Conservation (phyloP, 129 eudicot species). For the carrot (Daucus carota) region DH1_v3.0 NC_030387.2:37913501-37914000, state of each 20-base stretch:
- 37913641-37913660: slow-evolving; percentile 79
- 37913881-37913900: slow-evolving; percentile 66
- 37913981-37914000: slow-evolving; percentile 93
- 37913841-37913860: slow-evolving; percentile 77
- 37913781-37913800: slow-evolving; percentile 97
- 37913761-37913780: slow-evolving; percentile 90
- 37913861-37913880: slow-evolving; percentile 79
- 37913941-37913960: slow-evolving; percentile 56
- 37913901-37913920: slow-evolving; percentile 82
- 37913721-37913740: slow-evolving; percentile 88
- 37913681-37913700: slow-evolving; percentile 88
- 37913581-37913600: not conserved
- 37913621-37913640: slow-evolving; percentile 17
- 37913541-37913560: not conserved
- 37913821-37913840: slow-evolving; percentile 76
- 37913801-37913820: slow-evolving; percentile 83
- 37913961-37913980: slow-evolving; percentile 84
- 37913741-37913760: slow-evolving; percentile 76
- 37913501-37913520: not conserved
- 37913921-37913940: slow-evolving; percentile 59
- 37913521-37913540: not conserved
- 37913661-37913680: slow-evolving; percentile 83
- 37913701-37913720: slow-evolving; percentile 89
- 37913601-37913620: not conserved
- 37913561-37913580: not conserved